phyloP scores from a whole-genome alignment of 305 asterid species.

The Rubia balearica region DNA sequence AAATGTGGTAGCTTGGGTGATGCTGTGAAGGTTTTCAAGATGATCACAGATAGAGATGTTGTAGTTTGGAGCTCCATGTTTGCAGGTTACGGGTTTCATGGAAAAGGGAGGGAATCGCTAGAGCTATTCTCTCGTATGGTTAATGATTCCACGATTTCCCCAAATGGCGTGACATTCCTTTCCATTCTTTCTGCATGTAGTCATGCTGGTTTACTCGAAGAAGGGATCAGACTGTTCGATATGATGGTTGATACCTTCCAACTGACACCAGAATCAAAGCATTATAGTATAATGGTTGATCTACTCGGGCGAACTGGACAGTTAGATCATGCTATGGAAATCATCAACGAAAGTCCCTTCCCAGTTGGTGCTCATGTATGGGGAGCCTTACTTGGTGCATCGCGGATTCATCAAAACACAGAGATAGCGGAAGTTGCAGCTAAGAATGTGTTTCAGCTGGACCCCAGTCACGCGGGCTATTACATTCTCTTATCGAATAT shows the following conservation, averaged over 20 bases:
- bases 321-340: conserved; percentile 44
- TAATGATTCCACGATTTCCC: conserved; percentile 27
- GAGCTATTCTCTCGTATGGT: conserved; percentile 47
- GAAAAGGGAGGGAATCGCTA: conserved; percentile 54
- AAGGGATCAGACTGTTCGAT: conserved; percentile 48
- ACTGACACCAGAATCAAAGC: conserved; percentile 50
- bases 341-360: conserved; percentile 36
- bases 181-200: conserved; percentile 71
- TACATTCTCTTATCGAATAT: conserved; percentile 51
- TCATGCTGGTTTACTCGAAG: conserved; percentile 56
- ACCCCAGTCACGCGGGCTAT: conserved; percentile 39
- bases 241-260: conserved; percentile 46
- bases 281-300: conserved; percentile 53
- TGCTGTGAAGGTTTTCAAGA: conserved; percentile 38
- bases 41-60: conserved; percentile 35
- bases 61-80: conserved; percentile 73
- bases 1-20: conserved; percentile 65
- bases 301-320: conserved; percentile 63
- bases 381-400: conserved; percentile 73
- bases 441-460: conserved; percentile 35
- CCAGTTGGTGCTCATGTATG: conserved; percentile 48
- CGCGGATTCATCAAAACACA: conserved; percentile 41
- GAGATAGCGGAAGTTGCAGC: conserved; percentile 59
- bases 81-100: conserved; percentile 63
- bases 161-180: conserved; percentile 55